Conservation (phyloP, 78 protist species). For the Dictyostelium capitatum region DNA sequence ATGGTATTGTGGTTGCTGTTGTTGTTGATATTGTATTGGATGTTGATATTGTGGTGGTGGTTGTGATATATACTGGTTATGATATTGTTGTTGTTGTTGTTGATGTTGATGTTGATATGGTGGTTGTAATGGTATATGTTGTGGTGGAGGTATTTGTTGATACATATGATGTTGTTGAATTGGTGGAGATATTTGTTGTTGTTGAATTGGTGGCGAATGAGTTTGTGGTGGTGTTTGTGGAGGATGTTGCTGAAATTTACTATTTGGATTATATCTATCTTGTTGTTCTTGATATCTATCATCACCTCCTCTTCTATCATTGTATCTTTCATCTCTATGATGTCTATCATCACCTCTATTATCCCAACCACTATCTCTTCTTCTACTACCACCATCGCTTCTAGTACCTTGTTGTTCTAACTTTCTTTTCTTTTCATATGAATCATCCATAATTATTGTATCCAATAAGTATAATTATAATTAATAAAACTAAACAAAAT, state of each 20-base stretch:
- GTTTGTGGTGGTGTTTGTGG: neutral
- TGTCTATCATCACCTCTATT: neutral
- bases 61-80: too few species aligned
- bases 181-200: neutral
- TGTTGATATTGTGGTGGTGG: neutral
- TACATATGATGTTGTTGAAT: neutral
- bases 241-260: neutral
- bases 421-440: slow-evolving; percentile 17
- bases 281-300: neutral
- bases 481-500: neutral
- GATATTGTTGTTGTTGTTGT: neutral
- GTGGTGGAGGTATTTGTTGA: neutral
- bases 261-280: neutral
- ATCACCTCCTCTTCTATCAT: neutral
- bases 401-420: neutral
- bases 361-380: neutral
- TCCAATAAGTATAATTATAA: neutral
- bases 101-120: neutral
- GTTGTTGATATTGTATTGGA: neutral
- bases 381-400: neutral
- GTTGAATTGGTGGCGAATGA: too few species aligned
- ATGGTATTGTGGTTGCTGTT: neutral
- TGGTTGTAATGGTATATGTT: neutral
- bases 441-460: slow-evolving; percentile 24
- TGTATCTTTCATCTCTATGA: neutral